phyloP scores from a whole-genome alignment of 2,329 filamentous ascomycete genomes.

The Rhynchosporium agropyri region DNA sequence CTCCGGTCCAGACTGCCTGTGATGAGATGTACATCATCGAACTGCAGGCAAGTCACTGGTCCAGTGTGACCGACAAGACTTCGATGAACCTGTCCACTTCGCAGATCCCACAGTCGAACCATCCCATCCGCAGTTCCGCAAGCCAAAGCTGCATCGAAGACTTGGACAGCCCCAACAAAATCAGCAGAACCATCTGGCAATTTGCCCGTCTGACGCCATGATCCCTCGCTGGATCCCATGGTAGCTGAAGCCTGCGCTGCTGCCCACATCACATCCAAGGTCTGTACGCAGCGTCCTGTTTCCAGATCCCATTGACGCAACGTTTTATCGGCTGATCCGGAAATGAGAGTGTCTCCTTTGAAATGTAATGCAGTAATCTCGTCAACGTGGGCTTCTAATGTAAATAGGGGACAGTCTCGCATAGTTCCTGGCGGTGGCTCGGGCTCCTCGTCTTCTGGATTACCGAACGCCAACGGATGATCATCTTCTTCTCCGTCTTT shows the following conservation, averaged over 20 bases:
- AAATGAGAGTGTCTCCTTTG: conserved; percentile 84
- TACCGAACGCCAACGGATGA: conserved; percentile 73
- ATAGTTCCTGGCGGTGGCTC: conserved; percentile 78
- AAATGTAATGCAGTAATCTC: conserved; percentile 96
- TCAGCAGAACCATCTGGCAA: conserved; percentile 71
- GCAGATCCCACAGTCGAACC: conserved; percentile 94
- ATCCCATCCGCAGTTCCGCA: conserved; percentile 97
- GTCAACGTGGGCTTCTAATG: conserved; percentile 85
- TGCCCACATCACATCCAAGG: conserved; percentile 96
- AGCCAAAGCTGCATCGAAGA: conserved; percentile 92
- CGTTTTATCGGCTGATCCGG: conserved; percentile 96
- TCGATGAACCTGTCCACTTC: conserved; percentile 94
- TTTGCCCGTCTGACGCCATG: conserved; percentile 73
- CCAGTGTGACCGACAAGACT: conserved; percentile 95
- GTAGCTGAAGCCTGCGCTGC: conserved; percentile 83
- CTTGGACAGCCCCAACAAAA: conserved; percentile 92
- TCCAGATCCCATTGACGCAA: conserved; percentile 96
- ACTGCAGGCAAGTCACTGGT: conserved; percentile 90
- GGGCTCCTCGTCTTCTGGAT: conserved; percentile 67
- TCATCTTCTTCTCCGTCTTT: conserved; percentile 63
- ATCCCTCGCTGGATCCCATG: conserved; percentile 60
- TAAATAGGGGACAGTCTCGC: conserved; percentile 86
- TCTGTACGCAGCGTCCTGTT: conserved; percentile 96
- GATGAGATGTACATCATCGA: conserved; percentile 92
- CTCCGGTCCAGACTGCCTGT: conserved; percentile 92